A percentile compares a stretch with the other conserved stretches of the same genome.
Conservation (phyloP, 768 basidiomycete genomes). For the Pholiota molesta region DNA sequence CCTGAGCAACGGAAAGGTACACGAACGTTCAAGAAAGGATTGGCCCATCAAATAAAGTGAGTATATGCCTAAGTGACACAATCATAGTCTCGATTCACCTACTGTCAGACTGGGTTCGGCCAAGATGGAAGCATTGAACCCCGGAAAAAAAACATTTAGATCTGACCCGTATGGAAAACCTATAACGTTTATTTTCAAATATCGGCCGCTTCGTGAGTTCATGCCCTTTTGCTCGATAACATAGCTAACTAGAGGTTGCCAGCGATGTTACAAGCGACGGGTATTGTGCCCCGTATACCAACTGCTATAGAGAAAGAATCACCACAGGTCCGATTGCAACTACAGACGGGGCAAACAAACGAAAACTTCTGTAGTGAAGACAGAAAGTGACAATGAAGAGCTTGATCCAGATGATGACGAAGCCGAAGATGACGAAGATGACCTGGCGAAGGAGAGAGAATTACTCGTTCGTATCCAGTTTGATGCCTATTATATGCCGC, state of each 20-base stretch:
- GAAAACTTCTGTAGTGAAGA: neutral
- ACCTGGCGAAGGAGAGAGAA: neutral
- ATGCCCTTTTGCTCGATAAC: neutral
- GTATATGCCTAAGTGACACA: neutral
- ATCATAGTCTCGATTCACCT: neutral
- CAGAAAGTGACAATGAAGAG: neutral
- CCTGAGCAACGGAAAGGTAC: slow-evolving; percentile 14
- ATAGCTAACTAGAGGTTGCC: neutral
- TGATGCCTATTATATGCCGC: neutral
- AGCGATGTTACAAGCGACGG: slow-evolving; percentile 13
- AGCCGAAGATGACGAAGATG: neutral
- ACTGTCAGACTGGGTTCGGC: neutral
- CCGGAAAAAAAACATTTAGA: neutral
- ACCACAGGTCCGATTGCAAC: neutral
- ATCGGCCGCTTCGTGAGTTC: neutral
- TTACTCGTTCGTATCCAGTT: neutral
- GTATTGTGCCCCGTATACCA: slow-evolving; percentile 3
- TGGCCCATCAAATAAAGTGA: slow-evolving; percentile 27
- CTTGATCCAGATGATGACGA: neutral
- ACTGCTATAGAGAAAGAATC: neutral
- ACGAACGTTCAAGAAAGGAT: slow-evolving; percentile 27
- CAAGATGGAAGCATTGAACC: neutral
- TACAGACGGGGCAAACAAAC: neutral
- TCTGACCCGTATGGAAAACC: neutral
- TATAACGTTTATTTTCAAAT: neutral